phyloP scores from a whole-genome alignment of 192 early-diverging fungal species.

The Backusella circina region DNA sequence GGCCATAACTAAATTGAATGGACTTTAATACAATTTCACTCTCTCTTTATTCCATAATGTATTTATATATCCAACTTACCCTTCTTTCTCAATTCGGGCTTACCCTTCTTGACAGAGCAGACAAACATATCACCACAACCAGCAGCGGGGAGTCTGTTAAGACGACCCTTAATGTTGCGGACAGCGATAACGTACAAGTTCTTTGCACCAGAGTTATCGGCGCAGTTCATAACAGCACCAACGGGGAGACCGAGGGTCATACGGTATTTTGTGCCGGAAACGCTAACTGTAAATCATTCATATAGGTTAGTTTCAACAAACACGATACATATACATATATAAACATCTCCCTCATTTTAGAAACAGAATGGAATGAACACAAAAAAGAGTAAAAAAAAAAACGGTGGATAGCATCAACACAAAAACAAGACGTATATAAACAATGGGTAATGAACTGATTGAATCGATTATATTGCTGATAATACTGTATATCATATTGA shows the following conservation, averaged over 20 bases:
- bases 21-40: neutral
- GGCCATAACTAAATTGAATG: slow-evolving; percentile 74
- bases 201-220: slow-evolving; percentile 99
- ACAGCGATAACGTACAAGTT: slow-evolving; percentile 99
- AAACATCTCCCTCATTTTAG: neutral
- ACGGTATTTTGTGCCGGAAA: slow-evolving; percentile 94
- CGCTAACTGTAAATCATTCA: slow-evolving; percentile 42
- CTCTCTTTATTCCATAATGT: neutral
- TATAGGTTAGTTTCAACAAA: neutral
- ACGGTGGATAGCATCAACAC: no score
- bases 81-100: slow-evolving; percentile 99
- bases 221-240: slow-evolving; percentile 99
- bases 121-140: slow-evolving; percentile 99
- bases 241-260: slow-evolving; percentile 97
- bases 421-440: no score
- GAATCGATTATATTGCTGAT: neutral
- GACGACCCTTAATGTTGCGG: slow-evolving; percentile 89
- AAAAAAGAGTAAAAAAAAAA: neutral
- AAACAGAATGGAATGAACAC: neutral
- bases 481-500: neutral
- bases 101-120: slow-evolving; percentile 99
- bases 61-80: slow-evolving; percentile 53
- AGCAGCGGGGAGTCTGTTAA: slow-evolving; percentile 97
- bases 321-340: no score
- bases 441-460: neutral